phyloP scores from a whole-genome alignment of 2,329 filamentous ascomycete genomes.

The Penicillium fuscoglaucum region DNA sequence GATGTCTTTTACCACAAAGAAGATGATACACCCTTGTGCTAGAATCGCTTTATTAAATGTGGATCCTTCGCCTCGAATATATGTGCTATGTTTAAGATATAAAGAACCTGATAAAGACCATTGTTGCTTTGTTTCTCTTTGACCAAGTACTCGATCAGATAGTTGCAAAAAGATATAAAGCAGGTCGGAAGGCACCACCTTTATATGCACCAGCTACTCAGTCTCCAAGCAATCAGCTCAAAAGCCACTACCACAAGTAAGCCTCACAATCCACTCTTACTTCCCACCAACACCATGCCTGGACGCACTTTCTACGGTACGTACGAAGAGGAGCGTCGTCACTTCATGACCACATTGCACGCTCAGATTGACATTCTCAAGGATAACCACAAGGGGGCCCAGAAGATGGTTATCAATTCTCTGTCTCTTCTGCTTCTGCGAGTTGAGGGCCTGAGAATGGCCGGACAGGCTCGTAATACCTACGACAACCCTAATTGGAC shows the following conservation, averaged over 20 bases:
- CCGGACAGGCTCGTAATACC: not conserved
- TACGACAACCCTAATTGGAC: not conserved
- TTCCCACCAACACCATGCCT: not conserved
- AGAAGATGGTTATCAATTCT: not conserved
- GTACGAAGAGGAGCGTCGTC: not conserved
- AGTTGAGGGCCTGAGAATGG: not conserved
- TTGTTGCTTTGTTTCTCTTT: not conserved
- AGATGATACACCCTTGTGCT: not conserved
- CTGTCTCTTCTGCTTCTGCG: not conserved
- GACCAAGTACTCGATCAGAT: not conserved
- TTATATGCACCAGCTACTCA: not conserved
- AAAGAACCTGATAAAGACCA: not conserved
- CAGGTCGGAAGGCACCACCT: not conserved
- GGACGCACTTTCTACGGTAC: not conserved
- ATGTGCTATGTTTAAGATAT: not conserved
- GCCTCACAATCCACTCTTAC: not conserved
- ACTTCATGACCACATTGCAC: conserved; percentile 4
- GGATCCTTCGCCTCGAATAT: not conserved
- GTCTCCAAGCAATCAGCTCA: not conserved
- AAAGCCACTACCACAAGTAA: not conserved
- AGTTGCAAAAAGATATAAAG: not conserved
- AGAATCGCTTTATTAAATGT: not conserved
- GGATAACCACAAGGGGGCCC: not conserved
- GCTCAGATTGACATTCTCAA: conserved; percentile 8
- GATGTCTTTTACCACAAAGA: not conserved